A percentile compares a stretch with the other conserved stretches of the same genome.
These are phyloP conservation scores for Haematococcus lacustris DNA, from an alignment of 139 green algal species.

Conservation along the genomic window DNA sequence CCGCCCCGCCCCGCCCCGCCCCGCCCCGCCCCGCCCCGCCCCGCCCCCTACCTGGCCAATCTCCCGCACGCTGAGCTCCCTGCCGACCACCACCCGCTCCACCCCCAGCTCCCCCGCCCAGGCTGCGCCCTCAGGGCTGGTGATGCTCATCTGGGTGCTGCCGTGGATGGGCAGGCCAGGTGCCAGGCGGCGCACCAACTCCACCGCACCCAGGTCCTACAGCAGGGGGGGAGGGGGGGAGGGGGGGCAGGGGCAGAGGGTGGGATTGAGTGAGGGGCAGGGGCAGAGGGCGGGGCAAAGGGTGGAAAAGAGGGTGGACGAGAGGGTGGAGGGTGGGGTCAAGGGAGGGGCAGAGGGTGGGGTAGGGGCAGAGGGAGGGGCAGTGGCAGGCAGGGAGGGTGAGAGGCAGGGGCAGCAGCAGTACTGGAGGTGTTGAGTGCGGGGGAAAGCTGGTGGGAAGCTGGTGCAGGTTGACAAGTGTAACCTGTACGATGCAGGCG, in stretches of 20 bases:
- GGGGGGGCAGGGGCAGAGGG: background rate
- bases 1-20: too few relatives aligned
- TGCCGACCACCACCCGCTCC: constrained; percentile 67
- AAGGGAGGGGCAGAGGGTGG: too few relatives aligned
- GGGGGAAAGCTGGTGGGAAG: too few relatives aligned
- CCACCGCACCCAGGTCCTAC: constrained; percentile 67
- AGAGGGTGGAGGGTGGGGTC: too few relatives aligned
- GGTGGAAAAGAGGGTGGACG: background rate
- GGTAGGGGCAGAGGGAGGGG: too few relatives aligned
- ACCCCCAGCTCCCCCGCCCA: constrained; percentile 43
- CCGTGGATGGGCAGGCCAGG: constrained; percentile 52
- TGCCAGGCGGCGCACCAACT: constrained; percentile 51
- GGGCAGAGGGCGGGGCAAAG: background rate
- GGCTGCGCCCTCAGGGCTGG: constrained; percentile 42
- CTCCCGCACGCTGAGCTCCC: constrained; percentile 68
- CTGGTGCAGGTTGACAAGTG: too few relatives aligned
- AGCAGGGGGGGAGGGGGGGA: too few relatives aligned
- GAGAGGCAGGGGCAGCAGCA: too few relatives aligned
- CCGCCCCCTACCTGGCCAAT: constrained; percentile 47
- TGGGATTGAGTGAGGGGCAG: too few relatives aligned
- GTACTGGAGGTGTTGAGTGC: too few relatives aligned
- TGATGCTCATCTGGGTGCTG: constrained; percentile 67
- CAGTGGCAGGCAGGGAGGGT: too few relatives aligned
- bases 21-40: too few relatives aligned
- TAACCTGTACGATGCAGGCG: constrained; percentile 79